These are phyloP conservation scores for Gaeumannomyces tritici DNA, from an alignment of 2,329 filamentous ascomycete species.

Conservation along the genomic window DNA sequence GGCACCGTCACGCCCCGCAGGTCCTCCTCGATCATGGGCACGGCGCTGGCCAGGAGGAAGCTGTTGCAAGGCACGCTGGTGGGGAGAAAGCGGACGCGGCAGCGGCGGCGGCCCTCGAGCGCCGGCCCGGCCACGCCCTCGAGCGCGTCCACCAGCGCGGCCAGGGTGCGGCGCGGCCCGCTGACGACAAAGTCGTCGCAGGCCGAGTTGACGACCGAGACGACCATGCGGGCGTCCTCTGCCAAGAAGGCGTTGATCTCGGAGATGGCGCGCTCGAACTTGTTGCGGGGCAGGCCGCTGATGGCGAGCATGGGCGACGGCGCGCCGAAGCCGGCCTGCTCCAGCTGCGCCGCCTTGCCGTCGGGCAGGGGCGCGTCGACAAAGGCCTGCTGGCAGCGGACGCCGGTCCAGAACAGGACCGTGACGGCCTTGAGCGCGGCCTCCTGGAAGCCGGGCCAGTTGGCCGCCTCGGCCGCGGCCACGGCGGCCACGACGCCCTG, in stretches of 20 bases:
- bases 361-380: conserved; percentile 89
- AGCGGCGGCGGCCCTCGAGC: conserved; percentile 96
- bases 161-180: conserved; percentile 88
- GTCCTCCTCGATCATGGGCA: conserved; percentile 75
- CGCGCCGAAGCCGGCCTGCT: conserved; percentile 83
- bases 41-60: conserved; percentile 81
- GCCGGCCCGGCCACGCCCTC: conserved; percentile 73
- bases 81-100: conserved; percentile 91
- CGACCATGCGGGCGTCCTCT: conserved; percentile 81
- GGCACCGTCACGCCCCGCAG: conserved; percentile 70
- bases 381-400: conserved; percentile 94
- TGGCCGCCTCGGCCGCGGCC: conserved; percentile 78
- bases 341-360: conserved; percentile 80
- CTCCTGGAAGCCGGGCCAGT: conserved; percentile 85
- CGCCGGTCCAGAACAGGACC: conserved; percentile 97
- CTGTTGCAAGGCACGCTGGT: conserved; percentile 99
- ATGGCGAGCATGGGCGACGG: conserved; percentile 98
- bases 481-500: conserved; percentile 93
- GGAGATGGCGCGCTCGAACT: conserved; percentile 93
- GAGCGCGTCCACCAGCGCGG: conserved; percentile 87
- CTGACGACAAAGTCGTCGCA: conserved; percentile 95
- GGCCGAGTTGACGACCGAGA: conserved; percentile 95
- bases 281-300: conserved; percentile 75
- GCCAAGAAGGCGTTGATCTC: conserved; percentile 95
- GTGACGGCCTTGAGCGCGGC: conserved; percentile 73